Evolutionary conservation across 805 yeast species (phyloP), one percentile per base, ranked within the genome.

Genomic region (Candida stauntonica): DNA sequence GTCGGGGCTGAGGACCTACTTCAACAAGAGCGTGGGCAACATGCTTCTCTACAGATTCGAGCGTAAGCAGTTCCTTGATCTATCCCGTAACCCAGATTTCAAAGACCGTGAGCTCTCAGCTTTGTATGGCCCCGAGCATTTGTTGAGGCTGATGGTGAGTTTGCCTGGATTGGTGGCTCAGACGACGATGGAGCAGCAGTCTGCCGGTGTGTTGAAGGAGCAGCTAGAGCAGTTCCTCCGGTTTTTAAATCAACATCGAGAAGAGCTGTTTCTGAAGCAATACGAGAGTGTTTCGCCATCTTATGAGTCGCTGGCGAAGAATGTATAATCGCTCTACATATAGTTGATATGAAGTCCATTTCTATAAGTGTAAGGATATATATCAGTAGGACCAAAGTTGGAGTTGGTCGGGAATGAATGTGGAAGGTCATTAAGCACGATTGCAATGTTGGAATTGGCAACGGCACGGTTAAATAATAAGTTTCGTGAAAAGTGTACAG

Each of bases 81-180:
- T 81, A 17, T 41, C 72, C 12, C 64, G 66, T 36, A 39, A 48
- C 21, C 58, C 64, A 14, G 57, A 67, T 29, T 46, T 60, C 20
- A 56, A 61, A 20, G 60, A 60, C 35, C 57, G 56, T 36, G 60
- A 62, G 12, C 54, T 67, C 33, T 57, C 73, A 42, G 67, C 71
- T 3, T 57, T 81, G 1, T 91, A 89, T 53, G 96, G 96, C 0
- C 70, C 81, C 1, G 89, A 86, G 51, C 97, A 89, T 60, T 63
- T 93, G 26, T 62, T 91, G 43, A 68, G 99, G 47, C 62, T 91
- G 40, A 67, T 88, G 47, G 81, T 86, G 13, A 68, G 85, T 1
- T 62, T 93, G 31, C 98, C 99, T 0, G 93, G 87, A 9, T 63
- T 88, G n/a, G 72, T 89, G 38, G 73, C 86, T 1, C 81, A 79